Conservation (phyloP, 2,329 filamentous ascomycete genomes). For the Taxawa tesnikishii region DNA sequence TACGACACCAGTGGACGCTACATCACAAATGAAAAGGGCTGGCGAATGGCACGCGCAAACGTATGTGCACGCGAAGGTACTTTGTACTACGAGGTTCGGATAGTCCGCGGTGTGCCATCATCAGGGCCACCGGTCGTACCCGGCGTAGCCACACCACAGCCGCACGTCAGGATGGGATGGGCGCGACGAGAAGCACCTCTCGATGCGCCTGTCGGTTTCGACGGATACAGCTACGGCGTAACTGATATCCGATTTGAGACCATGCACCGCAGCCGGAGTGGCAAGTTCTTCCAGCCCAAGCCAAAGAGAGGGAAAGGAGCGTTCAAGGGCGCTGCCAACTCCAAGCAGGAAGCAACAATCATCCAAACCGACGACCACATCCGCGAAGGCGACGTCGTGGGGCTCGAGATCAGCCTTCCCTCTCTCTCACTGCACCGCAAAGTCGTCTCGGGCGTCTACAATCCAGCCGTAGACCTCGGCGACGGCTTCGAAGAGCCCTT, state of each 20-base stretch:
- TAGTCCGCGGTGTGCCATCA: slow-evolving; percentile 61
- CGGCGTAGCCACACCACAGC: slow-evolving; percentile 37
- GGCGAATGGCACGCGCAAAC: slow-evolving; percentile 82
- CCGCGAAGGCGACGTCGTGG: slow-evolving; percentile 83
- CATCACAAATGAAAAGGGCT: slow-evolving; percentile 84
- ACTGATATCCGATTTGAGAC: slow-evolving; percentile 84
- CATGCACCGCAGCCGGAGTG: slow-evolving; percentile 86
- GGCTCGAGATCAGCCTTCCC: slow-evolving; percentile 82
- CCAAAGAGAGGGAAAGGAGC: slow-evolving; percentile 16
- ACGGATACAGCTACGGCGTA: slow-evolving; percentile 87
- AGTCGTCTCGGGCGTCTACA: slow-evolving; percentile 76
- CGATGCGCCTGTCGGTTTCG: slow-evolving; percentile 74
- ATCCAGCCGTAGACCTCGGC: slow-evolving; percentile 63
- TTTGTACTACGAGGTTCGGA: slow-evolving; percentile 89
- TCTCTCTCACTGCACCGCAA: slow-evolving; percentile 78
- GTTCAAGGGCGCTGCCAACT: slow-evolving; percentile 26
- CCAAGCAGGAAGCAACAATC: slow-evolving; percentile 13
- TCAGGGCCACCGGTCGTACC: slow-evolving; percentile 14
- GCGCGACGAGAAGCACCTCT: slow-evolving; percentile 68
- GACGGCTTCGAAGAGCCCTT: slow-evolving; percentile 47
- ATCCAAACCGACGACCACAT: slow-evolving; percentile 46
- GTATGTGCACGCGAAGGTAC: slow-evolving; percentile 79
- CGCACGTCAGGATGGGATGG: slow-evolving; percentile 71
- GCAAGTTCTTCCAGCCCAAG: slow-evolving; percentile 54
- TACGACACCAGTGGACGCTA: slow-evolving; percentile 60